Conservation (phyloP, 257 asterid species). For the Rauvolfia tetraphylla region DNA sequence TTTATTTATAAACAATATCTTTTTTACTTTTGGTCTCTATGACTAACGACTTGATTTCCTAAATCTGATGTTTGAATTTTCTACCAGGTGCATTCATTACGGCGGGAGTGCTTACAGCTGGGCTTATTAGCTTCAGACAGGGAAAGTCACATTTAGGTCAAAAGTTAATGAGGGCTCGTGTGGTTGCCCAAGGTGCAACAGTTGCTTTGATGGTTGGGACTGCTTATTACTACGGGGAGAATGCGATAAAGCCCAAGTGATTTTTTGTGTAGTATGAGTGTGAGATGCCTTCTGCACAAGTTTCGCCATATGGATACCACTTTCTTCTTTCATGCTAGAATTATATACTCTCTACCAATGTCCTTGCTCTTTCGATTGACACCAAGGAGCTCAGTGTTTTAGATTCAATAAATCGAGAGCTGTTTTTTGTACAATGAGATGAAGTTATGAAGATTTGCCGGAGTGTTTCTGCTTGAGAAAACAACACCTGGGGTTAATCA, state of each 20-base stretch:
- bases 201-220: slow-evolving; percentile 96
- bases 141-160: slow-evolving; percentile 88
- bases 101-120: slow-evolving; percentile 93
- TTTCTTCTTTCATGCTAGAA: neutral
- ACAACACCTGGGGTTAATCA: neutral
- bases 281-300: neutral
- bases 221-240: slow-evolving; percentile 84
- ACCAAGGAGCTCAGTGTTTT: neutral
- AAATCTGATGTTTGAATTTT: slow-evolving; percentile 5
- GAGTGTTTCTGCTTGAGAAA: neutral
- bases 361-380: neutral
- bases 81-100: slow-evolving; percentile 84
- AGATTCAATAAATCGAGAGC: neutral
- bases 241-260: slow-evolving; percentile 42
- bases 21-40: neutral
- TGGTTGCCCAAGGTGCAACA: slow-evolving; percentile 96
- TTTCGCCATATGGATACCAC: neutral
- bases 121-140: slow-evolving; percentile 74
- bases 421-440: neutral
- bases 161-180: slow-evolving; percentile 96
- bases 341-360: neutral
- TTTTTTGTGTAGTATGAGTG: neutral
- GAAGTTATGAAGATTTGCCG: neutral
- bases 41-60: neutral
- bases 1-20: neutral